These are phyloP conservation scores for Davidsoniella virescens DNA, from an alignment of 2,329 filamentous ascomycete genomes.

Conservation along the genomic window DNA sequence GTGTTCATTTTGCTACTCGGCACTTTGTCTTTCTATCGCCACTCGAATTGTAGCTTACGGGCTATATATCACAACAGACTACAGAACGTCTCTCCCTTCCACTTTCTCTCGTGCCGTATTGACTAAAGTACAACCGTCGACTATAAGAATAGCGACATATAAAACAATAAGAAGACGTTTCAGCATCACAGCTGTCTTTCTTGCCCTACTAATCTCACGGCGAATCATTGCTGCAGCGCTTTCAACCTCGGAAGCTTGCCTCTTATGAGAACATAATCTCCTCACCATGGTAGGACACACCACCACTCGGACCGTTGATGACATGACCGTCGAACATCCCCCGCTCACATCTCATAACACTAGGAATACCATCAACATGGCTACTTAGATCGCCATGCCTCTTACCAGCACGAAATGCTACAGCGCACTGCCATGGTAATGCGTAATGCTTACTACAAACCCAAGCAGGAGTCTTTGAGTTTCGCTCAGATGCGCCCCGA, in stretches of 20 bases:
- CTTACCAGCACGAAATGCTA: conserved; percentile 27
- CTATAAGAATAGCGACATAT: too few relatives aligned
- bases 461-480: conserved; percentile 30
- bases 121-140: neutral
- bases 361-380: conserved; percentile 11
- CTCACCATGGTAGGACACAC: too few relatives aligned
- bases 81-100: neutral
- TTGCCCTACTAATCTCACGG: too few relatives aligned
- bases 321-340: neutral
- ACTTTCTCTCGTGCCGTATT: neutral
- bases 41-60: neutral
- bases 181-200: too few relatives aligned
- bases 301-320: conserved; percentile 1
- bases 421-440: conserved; percentile 27
- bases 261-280: conserved; percentile 6
- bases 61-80: neutral
- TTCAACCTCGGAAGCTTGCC: neutral
- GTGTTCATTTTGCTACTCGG: neutral
- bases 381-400: conserved; percentile 1
- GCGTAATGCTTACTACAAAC: conserved; percentile 45
- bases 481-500: conserved; percentile 32
- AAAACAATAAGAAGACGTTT: neutral
- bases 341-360: neutral
- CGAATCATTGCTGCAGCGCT: neutral
- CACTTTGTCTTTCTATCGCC: neutral